Evolutionary conservation across 2,329 filamentous ascomycete genomes (phyloP).

Genomic region (Chaetomiaceae sp.): DNA sequence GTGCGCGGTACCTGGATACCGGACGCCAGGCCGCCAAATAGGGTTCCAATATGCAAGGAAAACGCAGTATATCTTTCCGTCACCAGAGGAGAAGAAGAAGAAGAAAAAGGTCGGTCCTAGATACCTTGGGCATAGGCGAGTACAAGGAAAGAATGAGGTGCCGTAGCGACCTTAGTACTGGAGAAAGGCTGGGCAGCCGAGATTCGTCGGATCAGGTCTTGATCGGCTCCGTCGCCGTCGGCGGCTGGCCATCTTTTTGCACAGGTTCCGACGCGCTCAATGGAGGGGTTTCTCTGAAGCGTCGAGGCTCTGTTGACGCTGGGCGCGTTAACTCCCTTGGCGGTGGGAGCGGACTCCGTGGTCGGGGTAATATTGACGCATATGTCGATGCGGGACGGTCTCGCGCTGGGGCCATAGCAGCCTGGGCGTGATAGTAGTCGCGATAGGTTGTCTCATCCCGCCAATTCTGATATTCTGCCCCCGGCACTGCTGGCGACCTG

Average conservation of each 20-base stretch:
- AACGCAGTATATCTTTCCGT: background rate
- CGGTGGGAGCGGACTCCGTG: conserved; percentile 11
- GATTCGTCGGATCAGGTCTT: background rate
- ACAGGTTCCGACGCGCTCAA: conserved; percentile 2
- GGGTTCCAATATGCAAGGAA: background rate
- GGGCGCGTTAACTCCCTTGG: conserved; percentile 10
- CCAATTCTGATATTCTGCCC: conserved; percentile 15
- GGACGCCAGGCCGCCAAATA: background rate
- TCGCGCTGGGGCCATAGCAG: background rate
- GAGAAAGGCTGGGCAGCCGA: background rate
- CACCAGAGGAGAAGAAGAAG: background rate
- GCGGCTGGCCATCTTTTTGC: conserved; percentile 3
- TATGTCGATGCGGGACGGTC: conserved; percentile 7
- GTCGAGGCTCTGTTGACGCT: conserved; percentile 2
- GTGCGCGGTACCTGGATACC: conserved; percentile 5
- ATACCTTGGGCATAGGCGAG: background rate
- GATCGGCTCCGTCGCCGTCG: conserved; percentile 1
- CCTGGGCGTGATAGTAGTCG: conserved; percentile 12
- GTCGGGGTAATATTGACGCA: conserved; percentile 13
- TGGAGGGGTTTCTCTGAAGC: conserved; percentile 9
- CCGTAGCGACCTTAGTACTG: no score
- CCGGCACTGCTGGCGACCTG: conserved; percentile 12
- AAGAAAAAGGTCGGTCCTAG: background rate
- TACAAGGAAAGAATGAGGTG: background rate
- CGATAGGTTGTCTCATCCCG: conserved; percentile 14